phyloP scores from a whole-genome alignment of 331 rosid species.

The Arachis monticola region DNA sequence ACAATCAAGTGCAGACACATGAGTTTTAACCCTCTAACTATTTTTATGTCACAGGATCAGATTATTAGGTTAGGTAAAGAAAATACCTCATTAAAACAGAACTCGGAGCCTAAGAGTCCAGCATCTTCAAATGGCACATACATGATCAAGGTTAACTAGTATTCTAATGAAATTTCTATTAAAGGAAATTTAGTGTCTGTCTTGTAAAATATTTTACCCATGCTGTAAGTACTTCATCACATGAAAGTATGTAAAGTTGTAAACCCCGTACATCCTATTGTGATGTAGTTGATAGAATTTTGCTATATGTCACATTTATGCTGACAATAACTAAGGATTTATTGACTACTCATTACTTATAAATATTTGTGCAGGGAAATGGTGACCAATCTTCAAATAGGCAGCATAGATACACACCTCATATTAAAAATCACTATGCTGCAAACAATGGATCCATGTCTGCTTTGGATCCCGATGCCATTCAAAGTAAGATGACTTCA shows the following conservation, averaged over 20 bases:
- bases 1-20: neutral
- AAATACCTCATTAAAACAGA: conserved; percentile 81
- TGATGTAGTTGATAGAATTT: conserved; percentile 14
- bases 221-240: no score
- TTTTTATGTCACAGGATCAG: conserved; percentile 65
- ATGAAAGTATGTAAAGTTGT: neutral
- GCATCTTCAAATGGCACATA: conserved; percentile 57
- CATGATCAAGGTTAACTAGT: conserved; percentile 59
- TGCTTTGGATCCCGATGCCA: conserved; percentile 45
- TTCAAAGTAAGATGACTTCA: conserved; percentile 49
- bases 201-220: no score
- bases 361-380: conserved; percentile 63
- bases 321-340: conserved; percentile 5
- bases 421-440: conserved; percentile 54
- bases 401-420: conserved; percentile 58
- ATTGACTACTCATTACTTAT: conserved; percentile 32
- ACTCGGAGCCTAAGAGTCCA: conserved; percentile 64
- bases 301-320: conserved; percentile 24
- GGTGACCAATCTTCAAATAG: conserved; percentile 63
- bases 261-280: conserved; percentile 18
- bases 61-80: conserved; percentile 73
- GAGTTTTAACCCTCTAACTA: conserved; percentile 27
- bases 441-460: conserved; percentile 64
- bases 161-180: conserved; percentile 21
- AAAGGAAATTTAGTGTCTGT: neutral